Conservation (phyloP, 73 alveolate genomes). For the Paramecium sonneborni region DNA sequence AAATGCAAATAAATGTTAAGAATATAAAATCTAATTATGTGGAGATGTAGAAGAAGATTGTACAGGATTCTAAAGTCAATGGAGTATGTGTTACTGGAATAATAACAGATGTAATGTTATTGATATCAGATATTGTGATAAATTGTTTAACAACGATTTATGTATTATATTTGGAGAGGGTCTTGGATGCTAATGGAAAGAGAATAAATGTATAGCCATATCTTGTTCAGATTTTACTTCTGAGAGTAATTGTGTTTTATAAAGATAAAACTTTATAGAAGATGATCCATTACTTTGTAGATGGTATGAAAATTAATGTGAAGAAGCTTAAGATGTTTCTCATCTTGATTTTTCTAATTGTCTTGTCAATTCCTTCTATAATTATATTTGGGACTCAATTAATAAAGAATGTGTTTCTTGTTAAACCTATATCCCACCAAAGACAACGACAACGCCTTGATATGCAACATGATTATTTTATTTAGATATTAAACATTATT, state of each 20-base stretch:
- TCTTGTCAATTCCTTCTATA: not conserved
- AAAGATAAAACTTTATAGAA: not conserved
- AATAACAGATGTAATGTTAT: not conserved
- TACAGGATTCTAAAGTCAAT: not conserved
- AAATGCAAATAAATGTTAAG: not conserved
- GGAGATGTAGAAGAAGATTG: conserved; percentile 16
- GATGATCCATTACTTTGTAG: not conserved
- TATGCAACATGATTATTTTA: not conserved
- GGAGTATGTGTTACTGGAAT: conserved; percentile 26
- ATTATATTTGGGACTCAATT: not conserved
- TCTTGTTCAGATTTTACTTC: not conserved
- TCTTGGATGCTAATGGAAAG: conserved; percentile 11
- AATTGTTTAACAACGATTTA: not conserved
- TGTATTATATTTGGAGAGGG: conserved; percentile 24
- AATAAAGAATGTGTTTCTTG: not conserved
- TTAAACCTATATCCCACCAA: not conserved
- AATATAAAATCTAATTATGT: not conserved
- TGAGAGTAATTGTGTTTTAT: not conserved
- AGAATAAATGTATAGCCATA: not conserved
- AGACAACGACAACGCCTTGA: not conserved
- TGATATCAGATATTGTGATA: not conserved
- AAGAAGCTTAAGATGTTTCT: not conserved
- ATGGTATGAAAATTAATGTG: no score
- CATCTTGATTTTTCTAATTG: not conserved
- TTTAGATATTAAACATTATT: not conserved